phyloP scores from a whole-genome alignment of 495 filamentous ascomycete genomes.

The Clavariopsis aquatica region DNA sequence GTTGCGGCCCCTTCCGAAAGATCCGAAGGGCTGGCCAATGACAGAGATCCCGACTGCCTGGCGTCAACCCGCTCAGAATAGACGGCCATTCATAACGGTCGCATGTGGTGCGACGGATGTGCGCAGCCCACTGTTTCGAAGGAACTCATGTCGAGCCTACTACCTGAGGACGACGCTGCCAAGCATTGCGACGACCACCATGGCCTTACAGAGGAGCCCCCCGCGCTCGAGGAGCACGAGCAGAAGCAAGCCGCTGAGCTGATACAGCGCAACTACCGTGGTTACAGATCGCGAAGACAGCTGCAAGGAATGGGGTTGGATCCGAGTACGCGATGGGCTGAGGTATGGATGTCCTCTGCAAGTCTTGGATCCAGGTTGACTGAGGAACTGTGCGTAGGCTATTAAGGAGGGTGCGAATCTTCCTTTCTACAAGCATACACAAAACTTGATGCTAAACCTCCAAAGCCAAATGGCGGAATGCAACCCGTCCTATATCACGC shows the following conservation, averaged over 20 bases:
- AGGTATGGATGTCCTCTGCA: constrained; percentile 45
- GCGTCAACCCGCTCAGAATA: neutral
- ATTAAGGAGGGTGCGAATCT: constrained; percentile 44
- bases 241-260: constrained; percentile 25
- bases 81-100: neutral
- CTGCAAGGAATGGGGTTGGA: constrained; percentile 64
- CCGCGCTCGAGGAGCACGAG: constrained; percentile 1
- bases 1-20: too few relatives aligned
- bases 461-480: constrained; percentile 42
- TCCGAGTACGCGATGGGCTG: constrained; percentile 67
- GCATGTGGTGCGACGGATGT: neutral
- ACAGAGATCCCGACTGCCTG: too few relatives aligned
- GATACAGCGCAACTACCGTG: constrained; percentile 65
- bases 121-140: neutral
- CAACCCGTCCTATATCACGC: constrained; percentile 38
- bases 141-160: neutral
- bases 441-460: constrained; percentile 19
- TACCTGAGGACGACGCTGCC: neutral
- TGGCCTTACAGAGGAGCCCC: neutral
- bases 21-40: too few relatives aligned
- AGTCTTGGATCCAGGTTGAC: constrained; percentile 2
- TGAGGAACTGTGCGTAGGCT: constrained; percentile 28
- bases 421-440: neutral
- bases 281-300: constrained; percentile 67
- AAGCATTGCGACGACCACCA: neutral